phyloP scores from a whole-genome alignment of 371 early-diverging fungal genomes.

The Mucor irregularis region DNA sequence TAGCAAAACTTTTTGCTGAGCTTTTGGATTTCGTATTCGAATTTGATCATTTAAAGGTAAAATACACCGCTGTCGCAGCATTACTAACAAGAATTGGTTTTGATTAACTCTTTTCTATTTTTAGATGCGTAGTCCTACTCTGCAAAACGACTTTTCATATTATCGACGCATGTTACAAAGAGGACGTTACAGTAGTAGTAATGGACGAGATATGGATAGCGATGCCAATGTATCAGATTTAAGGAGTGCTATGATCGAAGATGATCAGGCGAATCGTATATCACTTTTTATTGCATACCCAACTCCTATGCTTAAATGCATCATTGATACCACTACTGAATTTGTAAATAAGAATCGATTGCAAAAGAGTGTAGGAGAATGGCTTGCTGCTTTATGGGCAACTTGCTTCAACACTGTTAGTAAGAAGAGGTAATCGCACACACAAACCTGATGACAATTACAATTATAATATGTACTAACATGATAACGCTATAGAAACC shows the following conservation, averaged over 20 bases:
- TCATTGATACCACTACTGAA: conserved; percentile 74
- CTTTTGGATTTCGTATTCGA: conserved; percentile 84
- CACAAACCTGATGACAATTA: not conserved
- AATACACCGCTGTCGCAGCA: too few relatives aligned
- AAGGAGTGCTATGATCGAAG: conserved; percentile 70
- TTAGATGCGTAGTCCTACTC: conserved; percentile 88
- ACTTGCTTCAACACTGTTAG: conserved; percentile 70
- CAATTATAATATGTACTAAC: not conserved
- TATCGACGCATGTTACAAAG: conserved; percentile 89
- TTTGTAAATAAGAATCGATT: conserved; percentile 52
- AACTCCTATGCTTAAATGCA: conserved; percentile 86
- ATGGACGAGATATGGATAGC: not conserved
- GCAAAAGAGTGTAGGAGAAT: conserved; percentile 60
- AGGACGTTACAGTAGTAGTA: conserved; percentile 42
- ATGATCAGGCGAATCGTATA: conserved; percentile 89
- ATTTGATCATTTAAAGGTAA: conserved; percentile 62
- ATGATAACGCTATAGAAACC: conserved; percentile 34
- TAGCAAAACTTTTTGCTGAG: conserved; percentile 78
- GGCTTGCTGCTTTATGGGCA: conserved; percentile 67
- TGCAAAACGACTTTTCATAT: conserved; percentile 96
- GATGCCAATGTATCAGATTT: conserved; percentile 41
- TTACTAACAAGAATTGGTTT: not conserved
- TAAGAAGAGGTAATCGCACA: conserved; percentile 44
- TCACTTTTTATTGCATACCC: conserved; percentile 94
- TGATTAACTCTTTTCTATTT: too few relatives aligned